Conservation (phyloP, 768 basidiomycete genomes). For the Macrolepiota dolichaula region DNA sequence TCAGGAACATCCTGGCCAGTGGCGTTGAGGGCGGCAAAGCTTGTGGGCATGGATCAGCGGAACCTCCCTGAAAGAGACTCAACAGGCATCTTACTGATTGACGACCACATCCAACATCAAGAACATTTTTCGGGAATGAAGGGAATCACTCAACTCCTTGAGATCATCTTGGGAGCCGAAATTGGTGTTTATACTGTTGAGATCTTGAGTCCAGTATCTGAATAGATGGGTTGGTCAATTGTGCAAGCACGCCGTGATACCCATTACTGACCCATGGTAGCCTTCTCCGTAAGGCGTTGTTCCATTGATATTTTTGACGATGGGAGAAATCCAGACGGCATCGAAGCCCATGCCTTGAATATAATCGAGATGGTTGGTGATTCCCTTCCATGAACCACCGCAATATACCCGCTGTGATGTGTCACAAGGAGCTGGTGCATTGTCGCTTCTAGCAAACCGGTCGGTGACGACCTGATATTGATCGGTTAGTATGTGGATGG, state of each 20-base stretch:
- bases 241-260: background rate
- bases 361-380: conserved; percentile 68
- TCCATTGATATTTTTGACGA: conserved; percentile 59
- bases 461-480: conserved; percentile 53
- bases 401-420: conserved; percentile 51
- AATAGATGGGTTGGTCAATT: background rate
- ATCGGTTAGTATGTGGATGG: background rate
- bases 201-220: conserved; percentile 47
- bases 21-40: conserved; percentile 17
- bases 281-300: conserved; percentile 63
- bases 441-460: conserved; percentile 56
- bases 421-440: conserved; percentile 29
- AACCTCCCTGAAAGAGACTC: conserved; percentile 14
- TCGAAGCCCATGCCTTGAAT: conserved; percentile 74
- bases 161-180: conserved; percentile 75
- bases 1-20: conserved; percentile 18
- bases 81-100: conserved; percentile 54
- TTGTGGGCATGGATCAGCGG: background rate
- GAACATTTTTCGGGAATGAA: conserved; percentile 60
- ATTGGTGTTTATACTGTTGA: conserved; percentile 57
- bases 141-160: conserved; percentile 55
- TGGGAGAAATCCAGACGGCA: conserved; percentile 75
- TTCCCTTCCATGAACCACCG: conserved; percentile 66
- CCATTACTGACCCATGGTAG: conserved; percentile 61
- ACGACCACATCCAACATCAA: conserved; percentile 77